phyloP scores from a whole-genome alignment of 208 protist species.

The Leishmania gerbilli region DNA sequence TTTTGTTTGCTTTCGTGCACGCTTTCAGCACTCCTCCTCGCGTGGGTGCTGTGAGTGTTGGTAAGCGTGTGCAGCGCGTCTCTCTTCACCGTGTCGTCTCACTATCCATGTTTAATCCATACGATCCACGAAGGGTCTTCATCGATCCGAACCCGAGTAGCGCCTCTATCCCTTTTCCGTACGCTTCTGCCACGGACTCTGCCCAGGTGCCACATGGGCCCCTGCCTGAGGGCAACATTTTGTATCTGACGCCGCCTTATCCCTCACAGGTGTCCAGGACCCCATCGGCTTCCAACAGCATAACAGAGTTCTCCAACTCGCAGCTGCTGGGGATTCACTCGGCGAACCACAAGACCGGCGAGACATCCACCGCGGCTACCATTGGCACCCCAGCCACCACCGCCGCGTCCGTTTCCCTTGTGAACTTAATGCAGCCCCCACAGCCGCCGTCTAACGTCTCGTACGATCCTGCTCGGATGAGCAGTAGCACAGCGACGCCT shows the following conservation, averaged over 20 bases:
- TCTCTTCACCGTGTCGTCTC: constrained; percentile 9
- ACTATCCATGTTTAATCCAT: constrained; percentile 2
- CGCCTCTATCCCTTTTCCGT: constrained; percentile 3
- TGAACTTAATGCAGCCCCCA: constrained; percentile 19
- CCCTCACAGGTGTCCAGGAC: constrained; percentile 6
- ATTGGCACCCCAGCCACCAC: constrained; percentile 4
- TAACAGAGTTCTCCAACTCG: constrained; percentile 25
- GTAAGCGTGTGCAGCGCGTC: background rate
- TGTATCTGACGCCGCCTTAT: constrained; percentile 19
- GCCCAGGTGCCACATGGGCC: constrained; percentile 16
- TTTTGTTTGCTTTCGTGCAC: background rate
- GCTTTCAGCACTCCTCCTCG: background rate
- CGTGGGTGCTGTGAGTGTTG: background rate
- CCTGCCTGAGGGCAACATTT: constrained; percentile 10
- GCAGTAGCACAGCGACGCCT: constrained; percentile 7
- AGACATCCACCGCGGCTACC: constrained; percentile 7
- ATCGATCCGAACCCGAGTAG: constrained; percentile 5
- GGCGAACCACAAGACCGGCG: constrained; percentile 9
- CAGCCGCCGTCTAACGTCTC: constrained; percentile 12
- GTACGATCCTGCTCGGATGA: background rate
- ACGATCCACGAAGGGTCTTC: constrained; percentile 22
- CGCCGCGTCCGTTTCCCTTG: constrained; percentile 11
- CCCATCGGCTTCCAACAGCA: constrained; percentile 26
- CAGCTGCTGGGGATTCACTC: constrained; percentile 3
- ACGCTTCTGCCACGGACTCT: constrained; percentile 13